Evolutionary conservation across 2,329 filamentous ascomycete genomes (phyloP).

Genomic region (Calonectria henricotiae): DNA sequence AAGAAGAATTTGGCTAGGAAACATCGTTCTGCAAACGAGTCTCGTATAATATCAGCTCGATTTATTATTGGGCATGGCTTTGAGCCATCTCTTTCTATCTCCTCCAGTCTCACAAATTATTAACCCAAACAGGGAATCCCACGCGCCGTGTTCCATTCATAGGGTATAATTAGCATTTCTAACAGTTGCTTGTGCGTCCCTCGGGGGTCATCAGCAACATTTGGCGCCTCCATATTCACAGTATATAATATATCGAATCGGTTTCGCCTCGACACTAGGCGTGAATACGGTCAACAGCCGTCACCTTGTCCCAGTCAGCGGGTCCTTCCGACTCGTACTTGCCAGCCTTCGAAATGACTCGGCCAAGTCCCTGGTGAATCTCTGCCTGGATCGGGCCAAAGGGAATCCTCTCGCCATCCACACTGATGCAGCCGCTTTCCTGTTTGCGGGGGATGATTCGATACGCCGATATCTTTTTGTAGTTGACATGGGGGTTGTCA

Average conservation of each 20-base stretch:
- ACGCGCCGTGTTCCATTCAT: background rate
- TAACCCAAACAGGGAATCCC: background rate
- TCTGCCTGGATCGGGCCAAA: conserved; percentile 95
- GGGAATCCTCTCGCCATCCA: conserved; percentile 90
- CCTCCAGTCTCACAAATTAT: too few species aligned
- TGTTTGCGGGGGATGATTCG: conserved; percentile 84
- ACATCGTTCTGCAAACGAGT: too few species aligned
- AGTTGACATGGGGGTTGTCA: conserved; percentile 82
- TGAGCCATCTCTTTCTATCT: too few species aligned
- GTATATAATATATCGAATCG: background rate
- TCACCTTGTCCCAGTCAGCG: conserved; percentile 65
- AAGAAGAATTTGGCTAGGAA: too few species aligned
- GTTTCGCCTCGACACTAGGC: conserved; percentile 37
- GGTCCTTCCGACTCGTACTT: conserved; percentile 79
- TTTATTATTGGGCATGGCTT: background rate
- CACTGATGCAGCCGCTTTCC: conserved; percentile 87
- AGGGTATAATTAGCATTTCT: conserved; percentile 12
- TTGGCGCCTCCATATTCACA: background rate
- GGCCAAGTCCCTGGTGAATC: conserved; percentile 86
- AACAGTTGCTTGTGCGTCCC: background rate
- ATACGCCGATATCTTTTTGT: conserved; percentile 91
- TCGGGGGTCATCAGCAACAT: background rate
- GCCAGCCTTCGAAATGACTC: conserved; percentile 84
- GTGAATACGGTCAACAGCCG: conserved; percentile 53
- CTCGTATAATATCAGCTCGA: too few species aligned